Percentiles rank a stretch among this genome's conserved stretches.
phyloP scores from a whole-genome alignment of 345 rosid genomes.

The rapeseed (Brassica napus) region Da-Ae NC_063435.1:23126501-23127000 shows the following conservation, averaged over 20 bases:
- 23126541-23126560: not conserved
- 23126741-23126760: not conserved
- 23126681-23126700: not conserved
- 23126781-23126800: not conserved
- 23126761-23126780: not conserved
- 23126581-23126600: not conserved
- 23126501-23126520: too few species aligned
- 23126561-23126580: too few species aligned
- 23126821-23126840: not conserved
- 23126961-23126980: not conserved
- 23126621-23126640: not conserved
- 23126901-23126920: not conserved
- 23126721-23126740: not conserved
- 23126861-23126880: not conserved
- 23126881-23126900: not conserved
- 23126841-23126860: not conserved
- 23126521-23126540: too few species aligned
- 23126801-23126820: not conserved
- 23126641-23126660: not conserved
- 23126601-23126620: not conserved
- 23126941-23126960: not conserved
- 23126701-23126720: not conserved
- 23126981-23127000: not conserved
- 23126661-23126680: not conserved
- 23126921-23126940: not conserved